A percentile compares a stretch with the other conserved stretches of the same genome.
Evolutionary conservation across 2,329 filamentous ascomycete species (phyloP).

Genomic region (Epichloe coenophiala): DNA sequence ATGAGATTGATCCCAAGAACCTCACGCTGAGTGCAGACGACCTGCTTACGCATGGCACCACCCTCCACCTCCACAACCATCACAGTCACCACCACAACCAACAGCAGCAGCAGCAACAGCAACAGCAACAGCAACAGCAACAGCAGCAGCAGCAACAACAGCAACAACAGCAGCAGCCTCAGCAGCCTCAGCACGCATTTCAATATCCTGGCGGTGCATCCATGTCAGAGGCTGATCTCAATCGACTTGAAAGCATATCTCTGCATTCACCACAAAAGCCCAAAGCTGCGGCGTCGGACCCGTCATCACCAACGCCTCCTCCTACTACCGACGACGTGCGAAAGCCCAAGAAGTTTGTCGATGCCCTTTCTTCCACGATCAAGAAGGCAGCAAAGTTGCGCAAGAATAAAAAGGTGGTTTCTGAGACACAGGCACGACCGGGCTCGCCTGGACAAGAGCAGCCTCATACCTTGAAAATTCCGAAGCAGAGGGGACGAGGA

Average conservation of each 20-base stretch:
- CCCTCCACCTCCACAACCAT: not conserved
- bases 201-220: slow-evolving; percentile 20
- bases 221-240: slow-evolving; percentile 35
- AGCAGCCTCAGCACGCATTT: slow-evolving; percentile 6
- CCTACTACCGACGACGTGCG: slow-evolving; percentile 15
- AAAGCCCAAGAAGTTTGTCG: slow-evolving; percentile 26
- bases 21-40: slow-evolving; percentile 11
- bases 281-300: slow-evolving; percentile 14
- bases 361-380: slow-evolving; percentile 27
- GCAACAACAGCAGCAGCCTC: too few species aligned
- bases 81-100: not conserved
- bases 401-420: slow-evolving; percentile 15
- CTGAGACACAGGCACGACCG: slow-evolving; percentile 8
- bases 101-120: slow-evolving; percentile 2
- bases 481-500: slow-evolving; percentile 19
- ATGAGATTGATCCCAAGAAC: slow-evolving; percentile 18
- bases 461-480: slow-evolving; percentile 17
- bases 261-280: slow-evolving; percentile 23
- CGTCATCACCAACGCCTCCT: slow-evolving; percentile 20
- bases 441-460: slow-evolving; percentile 19
- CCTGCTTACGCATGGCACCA: not conserved
- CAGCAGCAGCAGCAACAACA: slow-evolving; percentile 1
- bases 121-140: slow-evolving; percentile 5
- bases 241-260: slow-evolving; percentile 33
- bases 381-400: slow-evolving; percentile 25